Percentiles rank a stretch among this genome's conserved stretches.
Conservation (phyloP, 371 early-diverging fungal genomes). For the Parasitella parasitica region DNA sequence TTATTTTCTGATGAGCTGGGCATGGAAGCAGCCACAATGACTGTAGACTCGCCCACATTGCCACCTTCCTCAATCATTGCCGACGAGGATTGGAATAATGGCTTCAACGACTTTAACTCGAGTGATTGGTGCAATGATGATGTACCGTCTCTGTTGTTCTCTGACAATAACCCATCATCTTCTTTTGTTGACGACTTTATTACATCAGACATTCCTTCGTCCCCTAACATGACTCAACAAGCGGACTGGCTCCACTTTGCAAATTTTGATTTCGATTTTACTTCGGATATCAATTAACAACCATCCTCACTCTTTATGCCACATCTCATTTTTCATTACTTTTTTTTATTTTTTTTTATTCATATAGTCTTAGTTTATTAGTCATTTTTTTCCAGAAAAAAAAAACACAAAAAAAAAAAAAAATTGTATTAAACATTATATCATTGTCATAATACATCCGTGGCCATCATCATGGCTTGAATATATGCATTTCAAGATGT, state of each 20-base stretch:
- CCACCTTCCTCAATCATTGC: not conserved
- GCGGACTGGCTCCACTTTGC: slow-evolving; percentile 37
- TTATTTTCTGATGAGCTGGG: slow-evolving; percentile 3
- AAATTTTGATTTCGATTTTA: slow-evolving; percentile 33
- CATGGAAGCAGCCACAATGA: not conserved
- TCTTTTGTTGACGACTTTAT: slow-evolving; percentile 7
- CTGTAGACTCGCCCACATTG: not conserved
- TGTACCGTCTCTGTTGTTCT: slow-evolving; percentile 14
- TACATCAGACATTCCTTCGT: slow-evolving; percentile 17
- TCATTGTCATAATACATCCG: no score
- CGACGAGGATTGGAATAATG: not conserved
- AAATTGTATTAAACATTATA: no score
- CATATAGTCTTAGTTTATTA: not conserved
- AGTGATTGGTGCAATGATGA: slow-evolving; percentile 13
- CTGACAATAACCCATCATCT: not conserved
- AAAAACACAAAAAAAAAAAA: not conserved
- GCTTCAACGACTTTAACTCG: not conserved
- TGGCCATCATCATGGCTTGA: no score
- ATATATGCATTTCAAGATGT: no score
- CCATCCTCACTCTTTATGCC: not conserved
- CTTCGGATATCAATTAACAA: not conserved
- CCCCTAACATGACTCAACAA: slow-evolving; percentile 1
- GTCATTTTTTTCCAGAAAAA: not conserved
- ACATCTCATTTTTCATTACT: not conserved
- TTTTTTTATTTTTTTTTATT: not conserved